A percentile compares a stretch with the other conserved stretches of the same genome.
Evolutionary conservation across 176 grass and related monocot species (phyloP).

Genomic region (Oryza rufipogon): DNA sequence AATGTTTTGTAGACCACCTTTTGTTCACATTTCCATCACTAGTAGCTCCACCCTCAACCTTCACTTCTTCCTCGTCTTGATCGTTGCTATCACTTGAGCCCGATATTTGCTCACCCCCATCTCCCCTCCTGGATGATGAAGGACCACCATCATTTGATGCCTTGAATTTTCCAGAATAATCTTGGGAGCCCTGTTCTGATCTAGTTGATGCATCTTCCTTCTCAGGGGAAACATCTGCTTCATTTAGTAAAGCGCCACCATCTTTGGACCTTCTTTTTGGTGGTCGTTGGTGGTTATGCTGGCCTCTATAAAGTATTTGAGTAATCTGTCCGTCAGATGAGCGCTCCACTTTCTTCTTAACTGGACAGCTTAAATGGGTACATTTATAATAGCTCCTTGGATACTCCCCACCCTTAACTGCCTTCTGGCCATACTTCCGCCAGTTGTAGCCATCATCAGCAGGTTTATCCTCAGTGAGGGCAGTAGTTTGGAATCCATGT

Average conservation of each 20-base stretch:
- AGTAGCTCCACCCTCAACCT: slow-evolving; percentile 13
- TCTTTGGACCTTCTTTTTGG: slow-evolving; percentile 69
- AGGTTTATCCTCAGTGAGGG: slow-evolving; percentile 59
- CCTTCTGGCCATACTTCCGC: no score
- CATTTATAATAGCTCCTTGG: no score
- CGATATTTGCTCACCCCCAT: slow-evolving; percentile 47
- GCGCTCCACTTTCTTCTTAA: slow-evolving; percentile 82
- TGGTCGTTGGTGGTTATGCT: slow-evolving; percentile 60
- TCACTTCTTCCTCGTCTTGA: slow-evolving; percentile 40
- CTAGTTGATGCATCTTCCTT: slow-evolving; percentile 49
- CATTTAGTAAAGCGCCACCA: slow-evolving; percentile 47
- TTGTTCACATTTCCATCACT: slow-evolving; percentile 55
- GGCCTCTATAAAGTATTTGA: slow-evolving; percentile 78
- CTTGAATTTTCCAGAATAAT: slow-evolving; percentile 51
- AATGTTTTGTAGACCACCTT: slow-evolving; percentile 55
- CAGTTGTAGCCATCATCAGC: slow-evolving; percentile 25
- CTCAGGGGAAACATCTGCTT: slow-evolving; percentile 44
- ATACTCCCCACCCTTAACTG: no score
- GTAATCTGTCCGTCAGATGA: slow-evolving; percentile 58
- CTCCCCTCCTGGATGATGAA: slow-evolving; percentile 50
- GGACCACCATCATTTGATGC: slow-evolving; percentile 50
- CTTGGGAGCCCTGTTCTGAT: slow-evolving; percentile 49
- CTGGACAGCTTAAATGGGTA: slow-evolving; percentile 46
- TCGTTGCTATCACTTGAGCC: slow-evolving; percentile 76
- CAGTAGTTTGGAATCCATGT: slow-evolving; percentile 51